Evolutionary conservation across 169 alveolate species (phyloP).

Genomic region (Plasmodium vivax): DNA sequence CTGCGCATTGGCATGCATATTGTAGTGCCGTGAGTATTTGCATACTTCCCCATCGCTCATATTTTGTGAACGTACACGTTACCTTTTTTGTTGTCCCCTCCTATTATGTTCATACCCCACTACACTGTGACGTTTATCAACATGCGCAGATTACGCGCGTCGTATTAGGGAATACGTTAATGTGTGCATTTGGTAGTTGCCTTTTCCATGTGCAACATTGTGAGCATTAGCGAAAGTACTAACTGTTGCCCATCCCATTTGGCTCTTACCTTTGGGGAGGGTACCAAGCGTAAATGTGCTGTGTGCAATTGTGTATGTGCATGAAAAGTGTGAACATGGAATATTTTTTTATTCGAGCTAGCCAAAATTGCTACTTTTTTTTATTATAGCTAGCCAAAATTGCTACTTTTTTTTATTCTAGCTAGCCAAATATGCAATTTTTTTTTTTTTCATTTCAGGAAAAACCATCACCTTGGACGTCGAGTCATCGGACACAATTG

Average conservation of each 20-base stretch:
- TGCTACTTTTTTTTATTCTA: background rate
- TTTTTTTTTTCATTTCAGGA: constrained; percentile 60
- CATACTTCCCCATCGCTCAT: background rate
- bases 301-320: background rate
- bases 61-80: background rate
- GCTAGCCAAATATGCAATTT: background rate
- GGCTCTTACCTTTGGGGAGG: background rate
- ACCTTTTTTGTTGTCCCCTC: background rate
- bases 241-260: background rate
- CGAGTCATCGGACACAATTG: constrained; percentile 92
- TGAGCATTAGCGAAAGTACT: background rate
- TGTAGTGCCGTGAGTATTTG: background rate
- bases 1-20: background rate
- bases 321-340: background rate
- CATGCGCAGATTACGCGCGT: background rate
- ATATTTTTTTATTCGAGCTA: background rate
- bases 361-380: background rate
- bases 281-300: background rate
- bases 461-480: constrained; percentile 94
- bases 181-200: background rate
- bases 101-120: background rate
- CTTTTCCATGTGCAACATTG: background rate
- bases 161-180: background rate
- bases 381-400: background rate
- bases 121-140: background rate